Base-by-base conservation (phyloP, 2,329 filamentous ascomycete genomes). In the Neonectria faginata region DNA sequence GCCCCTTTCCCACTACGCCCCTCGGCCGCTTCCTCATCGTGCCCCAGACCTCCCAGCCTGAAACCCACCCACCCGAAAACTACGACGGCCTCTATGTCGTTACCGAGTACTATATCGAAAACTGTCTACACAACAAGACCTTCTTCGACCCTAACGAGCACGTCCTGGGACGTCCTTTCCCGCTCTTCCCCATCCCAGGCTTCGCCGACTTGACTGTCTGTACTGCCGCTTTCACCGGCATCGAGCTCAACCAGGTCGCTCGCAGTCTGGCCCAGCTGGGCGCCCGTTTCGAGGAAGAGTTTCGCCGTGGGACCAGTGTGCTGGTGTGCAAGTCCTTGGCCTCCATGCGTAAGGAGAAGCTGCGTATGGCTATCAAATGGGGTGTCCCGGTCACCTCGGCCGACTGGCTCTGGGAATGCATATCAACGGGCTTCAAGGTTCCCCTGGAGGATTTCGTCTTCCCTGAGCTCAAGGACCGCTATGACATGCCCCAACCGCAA, bases 61-160 rank as follows among this genome's bases (percentile, higher is more conserved):
- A 82, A 1, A 79, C 80, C 0, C 83, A 85, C 50, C 85, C 79
- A 9, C 71, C 69, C 9, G 62, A 75, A 9, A 72, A 73, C 5
- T 76, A 80, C 51, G 81, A 79, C 20, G 67, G 77, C 29, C 74
- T 87, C 8, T 76, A 83, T 55, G 76, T 86, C 47, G 89, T 97
- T 33, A 98, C 94, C 11, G 94, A 97, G 75, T 97, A 96, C 85
- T 99, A 95, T 86, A 85, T 99, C 57, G 96, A 99, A 79, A 88
- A 89, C 52, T 98, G 95, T 76, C 82, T 99, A 42, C 89, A 94
- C 75, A 88, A 88, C 67, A 96, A 92, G 77, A 82, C 80, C 27
- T 87, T 95, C 70, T 84, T 93, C 51, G 83, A 91, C 31, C 93
- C 94, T 5, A 81, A 84, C 56, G 83, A 87, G 5, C 89, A 96